A percentile compares a stretch with the other conserved stretches of the same genome.
These are phyloP conservation scores for Fragilaria radians DNA, from an alignment of 108 stramenopile genomes.

Conservation along the genomic window DNA sequence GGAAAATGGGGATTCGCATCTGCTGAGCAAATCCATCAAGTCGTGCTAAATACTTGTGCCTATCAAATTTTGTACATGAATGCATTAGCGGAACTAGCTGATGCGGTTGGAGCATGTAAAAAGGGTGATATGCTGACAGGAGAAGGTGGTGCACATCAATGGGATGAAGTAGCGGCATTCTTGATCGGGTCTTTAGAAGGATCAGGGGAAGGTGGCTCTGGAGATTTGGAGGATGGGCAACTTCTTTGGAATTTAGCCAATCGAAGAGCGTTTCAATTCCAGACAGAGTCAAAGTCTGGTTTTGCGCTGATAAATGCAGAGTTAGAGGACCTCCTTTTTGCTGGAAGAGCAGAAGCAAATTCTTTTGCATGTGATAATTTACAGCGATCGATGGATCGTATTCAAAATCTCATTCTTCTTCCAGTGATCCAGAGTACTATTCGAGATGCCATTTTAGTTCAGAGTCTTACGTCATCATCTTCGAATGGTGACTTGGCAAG, in stretches of 20 bases:
- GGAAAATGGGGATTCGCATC: slow-evolving; percentile 48
- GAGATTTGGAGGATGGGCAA: slow-evolving; percentile 60
- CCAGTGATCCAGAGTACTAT: slow-evolving; percentile 68
- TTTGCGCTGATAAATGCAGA: slow-evolving; percentile 51
- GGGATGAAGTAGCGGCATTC: slow-evolving; percentile 75
- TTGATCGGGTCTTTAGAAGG: slow-evolving; percentile 82
- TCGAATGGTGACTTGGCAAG: slow-evolving; percentile 33
- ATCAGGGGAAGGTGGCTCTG: slow-evolving; percentile 40
- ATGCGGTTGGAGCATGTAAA: slow-evolving; percentile 42
- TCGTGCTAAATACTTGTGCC: slow-evolving; percentile 43
- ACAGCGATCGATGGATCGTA: slow-evolving; percentile 38
- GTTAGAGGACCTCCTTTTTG: slow-evolving; percentile 56
- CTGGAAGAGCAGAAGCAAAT: slow-evolving; percentile 57
- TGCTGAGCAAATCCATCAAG: slow-evolving; percentile 32
- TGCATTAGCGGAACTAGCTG: slow-evolving; percentile 44
- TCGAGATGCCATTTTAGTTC: slow-evolving; percentile 55
- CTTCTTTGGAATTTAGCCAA: slow-evolving; percentile 62
- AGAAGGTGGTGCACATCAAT: slow-evolving; percentile 32
- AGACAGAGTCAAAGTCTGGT: slow-evolving; percentile 40
- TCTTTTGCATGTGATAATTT: slow-evolving; percentile 47
- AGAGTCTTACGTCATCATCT: slow-evolving; percentile 24
- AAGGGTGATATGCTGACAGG: slow-evolving; percentile 10
- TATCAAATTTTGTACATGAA: slow-evolving; percentile 66
- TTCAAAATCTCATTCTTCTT: slow-evolving; percentile 43
- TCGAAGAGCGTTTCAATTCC: slow-evolving; percentile 67